Base-by-base conservation (phyloP, 2,329 filamentous ascomycete genomes). In the Ophiostoma sp. region DNA sequence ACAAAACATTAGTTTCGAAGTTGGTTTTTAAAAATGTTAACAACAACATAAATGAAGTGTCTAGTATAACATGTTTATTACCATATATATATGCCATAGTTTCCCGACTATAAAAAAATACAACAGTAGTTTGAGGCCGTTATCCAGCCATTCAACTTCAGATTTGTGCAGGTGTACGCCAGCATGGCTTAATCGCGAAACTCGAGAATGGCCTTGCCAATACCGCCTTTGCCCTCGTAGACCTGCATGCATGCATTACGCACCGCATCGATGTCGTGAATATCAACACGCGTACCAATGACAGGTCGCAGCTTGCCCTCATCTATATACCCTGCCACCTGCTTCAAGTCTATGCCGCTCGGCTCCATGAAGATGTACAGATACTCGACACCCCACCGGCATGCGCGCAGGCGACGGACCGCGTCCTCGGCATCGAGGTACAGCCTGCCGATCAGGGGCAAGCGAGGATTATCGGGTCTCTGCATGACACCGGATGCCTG, bases 351-450 rank as follows among this genome's bases (percentile, higher is more conserved):
- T 2, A 11, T 17, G 27, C 65, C 69, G 57, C 48, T 64, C 13
- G 69, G 66, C 7, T 52, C 20, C 15, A 70, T 39, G 33, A 70
- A 68, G 4, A 68, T 11, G 44, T 70, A 70, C 69, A 15, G 17
- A 33, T 70, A 70, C 27, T 35, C 66, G 36, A 70, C 66, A 10
- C 69, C 69, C 69, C 69, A 70, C 5, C 69, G 69, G n/a, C 27
- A 31, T 4, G 69, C 69, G 7, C 69, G 65, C 65, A 70, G 39
- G 13, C 52, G 44, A 8, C 65, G 69, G 44, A 70, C 41, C 10
- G 66, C 65, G 39, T 70, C 69, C 4, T 1, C n/a, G 23, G 7
- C 41, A 27, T 70, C 31, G 13, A 70, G 67, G 31, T 39, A 33
- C 35, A 62, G 11, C 52, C 17, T 15, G 7, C 11, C 39, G 4